These are phyloP conservation scores for Ramaria sp. DNA, from an alignment of 768 basidiomycete species.

Conservation along the genomic window DNA sequence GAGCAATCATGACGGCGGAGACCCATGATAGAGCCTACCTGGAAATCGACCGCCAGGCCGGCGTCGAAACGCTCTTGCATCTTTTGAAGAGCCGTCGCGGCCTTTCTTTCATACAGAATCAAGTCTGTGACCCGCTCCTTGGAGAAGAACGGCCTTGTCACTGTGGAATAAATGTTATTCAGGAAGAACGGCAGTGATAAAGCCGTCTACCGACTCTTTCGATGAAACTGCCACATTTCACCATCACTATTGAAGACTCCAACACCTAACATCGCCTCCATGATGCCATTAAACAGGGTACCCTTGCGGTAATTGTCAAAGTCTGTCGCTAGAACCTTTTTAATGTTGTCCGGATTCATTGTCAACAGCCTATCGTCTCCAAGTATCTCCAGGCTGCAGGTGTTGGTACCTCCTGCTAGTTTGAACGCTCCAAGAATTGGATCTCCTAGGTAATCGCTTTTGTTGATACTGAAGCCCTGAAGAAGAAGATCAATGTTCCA, in stretches of 20 bases:
- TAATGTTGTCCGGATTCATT: conserved; percentile 4
- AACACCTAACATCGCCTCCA: conserved; percentile 47
- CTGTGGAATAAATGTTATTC: neutral
- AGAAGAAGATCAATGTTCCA: conserved; percentile 49
- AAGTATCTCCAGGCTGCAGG: neutral
- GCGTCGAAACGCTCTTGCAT: conserved; percentile 31
- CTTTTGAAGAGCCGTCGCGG: conserved; percentile 24
- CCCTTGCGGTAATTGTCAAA: conserved; percentile 17
- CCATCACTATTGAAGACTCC: conserved; percentile 70
- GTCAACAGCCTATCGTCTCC: neutral
- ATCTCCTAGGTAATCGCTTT: conserved; percentile 52
- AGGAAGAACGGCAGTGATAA: no score
- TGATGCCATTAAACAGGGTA: conserved; percentile 29
- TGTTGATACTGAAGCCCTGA: conserved; percentile 41
- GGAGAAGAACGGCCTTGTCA: conserved; percentile 2
- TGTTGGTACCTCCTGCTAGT: neutral
- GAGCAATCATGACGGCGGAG: neutral
- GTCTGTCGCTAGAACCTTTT: conserved; percentile 1
- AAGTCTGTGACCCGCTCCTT: conserved; percentile 7
- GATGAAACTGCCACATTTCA: conserved; percentile 28
- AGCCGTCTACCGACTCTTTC: neutral
- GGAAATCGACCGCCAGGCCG: conserved; percentile 45
- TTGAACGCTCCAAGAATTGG: neutral
- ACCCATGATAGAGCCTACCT: conserved; percentile 27
- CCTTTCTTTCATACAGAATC: neutral